Conservation (phyloP, 768 basidiomycete genomes). For the Xerocomellus chrysenteron region DNA sequence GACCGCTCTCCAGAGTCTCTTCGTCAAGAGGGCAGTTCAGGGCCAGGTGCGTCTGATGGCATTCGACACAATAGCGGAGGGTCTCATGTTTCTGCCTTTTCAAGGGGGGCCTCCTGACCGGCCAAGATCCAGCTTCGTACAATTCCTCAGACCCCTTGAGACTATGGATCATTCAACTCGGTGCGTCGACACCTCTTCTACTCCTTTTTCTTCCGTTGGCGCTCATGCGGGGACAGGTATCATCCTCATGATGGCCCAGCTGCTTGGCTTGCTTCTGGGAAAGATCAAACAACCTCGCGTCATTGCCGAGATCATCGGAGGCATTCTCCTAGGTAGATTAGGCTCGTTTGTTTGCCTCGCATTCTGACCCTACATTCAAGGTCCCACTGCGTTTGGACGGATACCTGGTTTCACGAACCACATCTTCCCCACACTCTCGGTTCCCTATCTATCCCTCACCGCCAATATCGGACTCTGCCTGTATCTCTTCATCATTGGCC, state of each 20-base stretch:
- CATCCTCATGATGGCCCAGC: constrained; percentile 83
- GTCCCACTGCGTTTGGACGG: constrained; percentile 64
- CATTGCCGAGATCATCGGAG: constrained; percentile 89
- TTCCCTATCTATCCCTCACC: constrained; percentile 78
- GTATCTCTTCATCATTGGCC: constrained; percentile 91
- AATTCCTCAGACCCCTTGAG: constrained; percentile 65
- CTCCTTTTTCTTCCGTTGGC: background rate
- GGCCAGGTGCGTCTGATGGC: constrained; percentile 25
- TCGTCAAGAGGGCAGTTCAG: constrained; percentile 20
- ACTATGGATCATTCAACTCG: constrained; percentile 75
- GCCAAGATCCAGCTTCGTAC: constrained; percentile 67
- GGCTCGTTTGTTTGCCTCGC: constrained; percentile 51
- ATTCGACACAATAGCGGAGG: background rate
- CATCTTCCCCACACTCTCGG: constrained; percentile 74
- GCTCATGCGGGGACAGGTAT: constrained; percentile 39
- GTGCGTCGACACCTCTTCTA: constrained; percentile 38
- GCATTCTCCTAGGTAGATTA: constrained; percentile 71
- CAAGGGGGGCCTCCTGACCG: constrained; percentile 76
- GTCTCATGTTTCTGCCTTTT: background rate
- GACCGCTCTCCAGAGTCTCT: constrained; percentile 18
- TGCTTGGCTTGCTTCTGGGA: constrained; percentile 61
- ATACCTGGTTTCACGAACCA: constrained; percentile 87
- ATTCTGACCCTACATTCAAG: constrained; percentile 36
- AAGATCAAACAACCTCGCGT: constrained; percentile 88
- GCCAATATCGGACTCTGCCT: constrained; percentile 88